Conservation (phyloP, 116 monocot species). For the Iris pallida region DNA sequence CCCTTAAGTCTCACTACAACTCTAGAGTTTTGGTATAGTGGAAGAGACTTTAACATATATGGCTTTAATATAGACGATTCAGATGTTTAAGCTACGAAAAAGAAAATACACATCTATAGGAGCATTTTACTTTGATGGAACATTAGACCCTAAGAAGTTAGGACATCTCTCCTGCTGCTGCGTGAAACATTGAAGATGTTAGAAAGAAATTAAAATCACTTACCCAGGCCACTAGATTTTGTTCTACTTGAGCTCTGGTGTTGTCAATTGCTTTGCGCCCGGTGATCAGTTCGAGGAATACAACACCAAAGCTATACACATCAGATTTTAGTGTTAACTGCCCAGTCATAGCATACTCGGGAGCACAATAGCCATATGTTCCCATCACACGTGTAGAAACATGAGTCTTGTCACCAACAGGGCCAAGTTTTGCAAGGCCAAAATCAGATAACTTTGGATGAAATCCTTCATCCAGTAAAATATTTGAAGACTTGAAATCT, state of each 20-base stretch:
- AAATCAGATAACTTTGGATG: slow-evolving; percentile 5
- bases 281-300: slow-evolving; percentile 7
- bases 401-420: slow-evolving; percentile 7
- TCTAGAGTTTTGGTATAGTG: too few species aligned
- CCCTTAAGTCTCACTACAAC: too few species aligned
- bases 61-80: too few species aligned
- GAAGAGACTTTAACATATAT: too few species aligned
- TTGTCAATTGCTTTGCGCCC: slow-evolving; percentile 5
- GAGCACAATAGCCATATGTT: slow-evolving; percentile 3
- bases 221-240: slow-evolving; percentile 8
- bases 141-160: too few species aligned
- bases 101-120: too few species aligned
- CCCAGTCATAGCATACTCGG: slow-evolving; percentile 4
- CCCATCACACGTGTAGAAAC: slow-evolving; percentile 1
- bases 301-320: slow-evolving; percentile 8
- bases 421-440: slow-evolving; percentile 9
- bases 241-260: neutral
- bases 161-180: too few species aligned
- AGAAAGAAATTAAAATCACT: neutral
- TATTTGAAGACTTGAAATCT: slow-evolving; percentile 11
- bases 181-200: too few species aligned
- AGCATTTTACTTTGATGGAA: too few species aligned
- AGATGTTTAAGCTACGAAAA: too few species aligned
- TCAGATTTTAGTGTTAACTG: slow-evolving; percentile 7
- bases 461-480: slow-evolving; percentile 7